Conservation (phyloP, 169 alveolate species). For the Plasmodium ovale region DNA sequence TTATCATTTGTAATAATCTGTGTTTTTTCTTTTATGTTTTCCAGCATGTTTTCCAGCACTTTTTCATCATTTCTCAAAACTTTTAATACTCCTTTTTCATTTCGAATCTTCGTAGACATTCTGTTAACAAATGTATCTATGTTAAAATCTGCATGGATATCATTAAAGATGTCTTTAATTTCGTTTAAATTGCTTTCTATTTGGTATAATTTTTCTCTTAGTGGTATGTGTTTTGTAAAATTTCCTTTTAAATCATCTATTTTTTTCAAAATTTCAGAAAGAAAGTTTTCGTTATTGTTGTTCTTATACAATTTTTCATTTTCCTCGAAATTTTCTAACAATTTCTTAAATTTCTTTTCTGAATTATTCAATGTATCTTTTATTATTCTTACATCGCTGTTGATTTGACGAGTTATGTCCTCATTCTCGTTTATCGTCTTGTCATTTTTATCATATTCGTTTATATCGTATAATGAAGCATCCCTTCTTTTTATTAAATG, state of each 20-base stretch:
- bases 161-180: not conserved
- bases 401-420: no score
- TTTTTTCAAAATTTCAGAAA: conserved; percentile 10
- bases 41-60: no score
- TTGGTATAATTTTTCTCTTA: not conserved
- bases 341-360: no score
- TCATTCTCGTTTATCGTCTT: no score
- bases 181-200: not conserved
- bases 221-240: not conserved
- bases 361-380: no score
- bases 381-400: no score
- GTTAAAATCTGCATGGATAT: not conserved
- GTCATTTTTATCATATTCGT: not conserved
- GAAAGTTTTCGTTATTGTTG: not conserved
- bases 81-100: not conserved
- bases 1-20: not conserved
- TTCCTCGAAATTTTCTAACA: not conserved
- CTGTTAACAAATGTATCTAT: not conserved
- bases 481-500: conserved; percentile 1
- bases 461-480: no score
- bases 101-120: not conserved
- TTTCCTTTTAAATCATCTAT: conserved; percentile 2
- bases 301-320: not conserved
- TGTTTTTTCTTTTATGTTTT: not conserved
- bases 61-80: not conserved